Evolutionary conservation across 768 basidiomycete species (phyloP), one percentile per base, ranked within the genome.

Genomic region (Cystofilobasidium ferigula): DNA sequence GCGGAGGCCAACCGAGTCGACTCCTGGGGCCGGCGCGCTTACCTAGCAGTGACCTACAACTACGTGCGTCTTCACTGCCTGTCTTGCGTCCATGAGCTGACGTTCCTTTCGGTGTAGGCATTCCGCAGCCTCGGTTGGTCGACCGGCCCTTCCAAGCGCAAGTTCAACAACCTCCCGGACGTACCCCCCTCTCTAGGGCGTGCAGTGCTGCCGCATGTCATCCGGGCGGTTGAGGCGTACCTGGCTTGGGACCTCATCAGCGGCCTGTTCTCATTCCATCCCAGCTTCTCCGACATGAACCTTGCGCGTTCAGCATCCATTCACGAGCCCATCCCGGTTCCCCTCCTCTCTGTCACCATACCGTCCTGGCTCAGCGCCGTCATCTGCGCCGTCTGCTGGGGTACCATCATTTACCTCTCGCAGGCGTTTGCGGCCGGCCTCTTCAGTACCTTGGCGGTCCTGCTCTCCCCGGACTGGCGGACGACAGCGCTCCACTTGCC

Each of bases 121-220:
- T 63, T 56, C 28, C 51, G 62, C 24, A 28, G 2, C n/a, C 48
- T 63, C 38, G 62, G 62, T 1, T 63, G 62, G 62, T 51, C 51
- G 24, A 43, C 62, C 3, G 51, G 53, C 22, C 26, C 62, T 0
- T 53, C 62, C n/a, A n/a, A n/a, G 8, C 35, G 30, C 18, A 20
- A 26, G 14, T 28, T 40, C 35, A 47, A 47, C 60, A 34, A 22
- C 28, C 22, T 45, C 22, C 60, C 42, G 10, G n/a, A 16, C 26
- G 12, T 26, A 9, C 14, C 40, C 3, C 12, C 24, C 9, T 43
- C 26, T 26, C 43, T 14, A 43, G 32, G n/a, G 35, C 61, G 2
- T 28, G 48, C 38, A 9, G 16, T 36, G 36, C 16, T 30, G 22
- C 38, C 51, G 3, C 51, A 63, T 16, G 38, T 63, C 13, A 36